These are phyloP conservation scores for Maudiozyma serrabonitensis DNA, from an alignment of 805 yeast genomes.

Conservation along the genomic window DNA sequence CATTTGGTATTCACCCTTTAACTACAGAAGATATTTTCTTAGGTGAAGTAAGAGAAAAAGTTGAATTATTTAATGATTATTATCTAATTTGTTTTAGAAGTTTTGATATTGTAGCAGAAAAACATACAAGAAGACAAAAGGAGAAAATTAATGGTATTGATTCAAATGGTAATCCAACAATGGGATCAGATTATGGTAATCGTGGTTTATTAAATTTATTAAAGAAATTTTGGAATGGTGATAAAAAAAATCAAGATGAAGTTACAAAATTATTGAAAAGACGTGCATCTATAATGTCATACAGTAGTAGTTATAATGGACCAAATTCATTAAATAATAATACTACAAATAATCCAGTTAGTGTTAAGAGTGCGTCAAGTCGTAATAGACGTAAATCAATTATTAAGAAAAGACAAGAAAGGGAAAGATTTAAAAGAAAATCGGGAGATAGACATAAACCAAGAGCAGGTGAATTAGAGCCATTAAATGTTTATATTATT, in stretches of 20 bases:
- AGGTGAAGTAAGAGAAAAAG: slow-evolving; percentile 93
- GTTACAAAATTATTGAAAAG: slow-evolving; percentile 3
- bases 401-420: slow-evolving; percentile 26
- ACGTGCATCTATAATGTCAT: slow-evolving; percentile 5
- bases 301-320: not conserved
- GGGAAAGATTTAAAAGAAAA: slow-evolving; percentile 33
- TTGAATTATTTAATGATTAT: slow-evolving; percentile 82
- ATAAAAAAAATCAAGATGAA: not conserved
- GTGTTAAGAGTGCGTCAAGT: slow-evolving; percentile 4
- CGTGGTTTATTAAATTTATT: not conserved
- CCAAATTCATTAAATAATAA: not conserved
- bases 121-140: slow-evolving; percentile 43
- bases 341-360: slow-evolving; percentile 3
- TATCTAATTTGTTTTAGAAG: slow-evolving; percentile 86
- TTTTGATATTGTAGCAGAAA: slow-evolving; percentile 71
- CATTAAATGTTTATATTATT: slow-evolving; percentile 84
- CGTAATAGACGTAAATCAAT: slow-evolving; percentile 19
- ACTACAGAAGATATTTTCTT: slow-evolving; percentile 91
- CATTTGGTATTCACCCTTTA: slow-evolving; percentile 92
- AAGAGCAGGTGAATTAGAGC: slow-evolving; percentile 55
- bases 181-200: slow-evolving; percentile 3
- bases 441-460: slow-evolving; percentile 38
- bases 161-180: slow-evolving; percentile 1
- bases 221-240: not conserved
- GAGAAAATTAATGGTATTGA: slow-evolving; percentile 22